These are phyloP conservation scores for Botrytis medusae DNA, from an alignment of 2,329 filamentous ascomycete genomes.

Conservation along the genomic window DNA sequence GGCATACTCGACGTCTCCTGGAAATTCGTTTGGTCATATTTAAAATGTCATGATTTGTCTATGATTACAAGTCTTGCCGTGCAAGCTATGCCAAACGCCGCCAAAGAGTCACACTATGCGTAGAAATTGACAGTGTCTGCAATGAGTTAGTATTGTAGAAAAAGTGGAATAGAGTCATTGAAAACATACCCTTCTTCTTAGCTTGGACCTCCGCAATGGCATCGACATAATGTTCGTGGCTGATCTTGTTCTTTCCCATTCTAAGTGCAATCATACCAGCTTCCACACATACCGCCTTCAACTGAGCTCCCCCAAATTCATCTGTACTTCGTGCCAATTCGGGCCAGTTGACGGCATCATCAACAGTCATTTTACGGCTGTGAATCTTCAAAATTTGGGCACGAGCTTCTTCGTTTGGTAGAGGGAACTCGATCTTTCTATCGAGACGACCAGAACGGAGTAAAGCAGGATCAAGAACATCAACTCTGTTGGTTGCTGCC, in stretches of 20 bases:
- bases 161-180: conserved; percentile 35
- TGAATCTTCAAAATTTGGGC: conserved; percentile 98
- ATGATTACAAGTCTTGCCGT: conserved; percentile 37
- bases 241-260: conserved; percentile 93
- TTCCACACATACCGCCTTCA: conserved; percentile 98
- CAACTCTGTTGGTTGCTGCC: conserved; percentile 90
- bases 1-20: neutral
- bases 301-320: conserved; percentile 95
- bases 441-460: conserved; percentile 90
- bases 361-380: conserved; percentile 96
- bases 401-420: conserved; percentile 95
- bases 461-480: conserved; percentile 88
- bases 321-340: conserved; percentile 95
- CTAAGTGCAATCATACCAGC: conserved; percentile 98
- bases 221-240: conserved; percentile 98
- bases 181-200: conserved; percentile 60
- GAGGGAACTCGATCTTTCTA: conserved; percentile 96
- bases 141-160: conserved; percentile 22
- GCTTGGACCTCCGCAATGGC: conserved; percentile 94
- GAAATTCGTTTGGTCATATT: conserved; percentile 11
- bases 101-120: conserved; percentile 32
- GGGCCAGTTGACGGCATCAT: conserved; percentile 90
- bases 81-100: conserved; percentile 35
- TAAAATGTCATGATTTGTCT: conserved; percentile 33
- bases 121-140: conserved; percentile 38